These are phyloP conservation scores for Penicillium turbatum DNA, from an alignment of 495 filamentous ascomycete genomes.

Conservation along the genomic window DNA sequence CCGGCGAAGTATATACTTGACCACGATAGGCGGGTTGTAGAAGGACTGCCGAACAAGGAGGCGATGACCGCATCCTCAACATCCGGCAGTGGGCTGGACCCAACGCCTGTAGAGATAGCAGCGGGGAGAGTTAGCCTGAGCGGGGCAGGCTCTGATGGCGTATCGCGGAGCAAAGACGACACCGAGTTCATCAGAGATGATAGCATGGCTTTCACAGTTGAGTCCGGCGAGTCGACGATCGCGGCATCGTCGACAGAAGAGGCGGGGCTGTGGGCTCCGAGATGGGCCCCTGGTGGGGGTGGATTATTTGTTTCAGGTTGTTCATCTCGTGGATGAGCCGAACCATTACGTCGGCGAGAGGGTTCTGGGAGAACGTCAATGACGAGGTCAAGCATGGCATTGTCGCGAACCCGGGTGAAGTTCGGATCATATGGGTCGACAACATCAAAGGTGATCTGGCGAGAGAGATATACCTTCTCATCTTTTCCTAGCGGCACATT, in stretches of 20 bases:
- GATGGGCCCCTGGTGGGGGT: constrained; percentile 11
- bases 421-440: constrained; percentile 70
- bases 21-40: constrained; percentile 55
- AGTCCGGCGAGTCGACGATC: constrained; percentile 37
- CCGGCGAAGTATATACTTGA: constrained; percentile 65
- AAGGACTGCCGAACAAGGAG: constrained; percentile 36
- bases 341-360: constrained; percentile 37
- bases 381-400: constrained; percentile 66
- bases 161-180: constrained; percentile 49
- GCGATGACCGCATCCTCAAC: constrained; percentile 52
- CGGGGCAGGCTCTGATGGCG: constrained; percentile 23
- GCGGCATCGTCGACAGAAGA: constrained; percentile 22
- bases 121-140: constrained; percentile 57
- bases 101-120: constrained; percentile 66
- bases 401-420: constrained; percentile 74
- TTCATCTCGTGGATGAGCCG: constrained; percentile 33
- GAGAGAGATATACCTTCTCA: constrained; percentile 80
- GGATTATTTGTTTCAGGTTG: constrained; percentile 22
- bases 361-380: constrained; percentile 51
- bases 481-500: constrained; percentile 80
- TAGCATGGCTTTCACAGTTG: constrained; percentile 48
- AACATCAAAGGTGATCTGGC: constrained; percentile 68
- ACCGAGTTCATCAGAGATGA: constrained; percentile 57
- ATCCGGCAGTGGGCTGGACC: constrained; percentile 71
- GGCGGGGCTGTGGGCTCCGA: constrained; percentile 17